Evolutionary conservation across 345 rosid genomes (phyloP), one percentile per base, ranked within the genome.

Genomic region (Cardiospermum halicacabum): DNA sequence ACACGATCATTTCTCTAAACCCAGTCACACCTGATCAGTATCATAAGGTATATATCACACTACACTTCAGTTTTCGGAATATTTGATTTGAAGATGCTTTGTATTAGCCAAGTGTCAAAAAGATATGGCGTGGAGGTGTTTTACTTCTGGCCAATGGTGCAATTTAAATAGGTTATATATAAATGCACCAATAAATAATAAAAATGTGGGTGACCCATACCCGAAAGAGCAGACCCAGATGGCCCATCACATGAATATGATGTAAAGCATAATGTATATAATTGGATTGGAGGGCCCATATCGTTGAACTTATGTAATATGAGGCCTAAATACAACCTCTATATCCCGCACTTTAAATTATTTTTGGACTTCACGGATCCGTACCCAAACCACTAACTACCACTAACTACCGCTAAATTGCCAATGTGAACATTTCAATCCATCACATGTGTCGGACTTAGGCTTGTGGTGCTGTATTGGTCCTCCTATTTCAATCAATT

Each of bases 301-400:
- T 11, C 3, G 37, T 9, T n/a, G 18, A 2, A 26, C 15, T 48
- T 1, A 12, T 30, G n/a, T 18, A 13, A 15, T 15, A 1, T 27
- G 36, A 49, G 60, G 53, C 68, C 60, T 37, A 26, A 53, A 26
- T 9, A 34, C 1, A 8, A 9, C 1, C 15, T 39, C 43, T 39
- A 11, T 43, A 18, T n/a, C 0, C 7, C 15, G n/a, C 2, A 43
- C 3, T 1, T 15, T 15, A 39, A 1, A 3, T 39, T 11, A 39
- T 39, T 39, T 39, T 0, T 11, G 66, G 68, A 19, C 39, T 54
- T 64, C 18, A 37, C 60, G 39, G 39, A 54, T 53, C 40, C 60
- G 60, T 64, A 64, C 60, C 51, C 21, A 26, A 11, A 0, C 11
- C 13, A 21, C n/a, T n/a, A n/a, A n/a, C n/a, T n/a, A n/a, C n/a